Evolutionary conservation across 2,329 filamentous ascomycete genomes (phyloP).

Genomic region (Sordariomycetes sp.): DNA sequence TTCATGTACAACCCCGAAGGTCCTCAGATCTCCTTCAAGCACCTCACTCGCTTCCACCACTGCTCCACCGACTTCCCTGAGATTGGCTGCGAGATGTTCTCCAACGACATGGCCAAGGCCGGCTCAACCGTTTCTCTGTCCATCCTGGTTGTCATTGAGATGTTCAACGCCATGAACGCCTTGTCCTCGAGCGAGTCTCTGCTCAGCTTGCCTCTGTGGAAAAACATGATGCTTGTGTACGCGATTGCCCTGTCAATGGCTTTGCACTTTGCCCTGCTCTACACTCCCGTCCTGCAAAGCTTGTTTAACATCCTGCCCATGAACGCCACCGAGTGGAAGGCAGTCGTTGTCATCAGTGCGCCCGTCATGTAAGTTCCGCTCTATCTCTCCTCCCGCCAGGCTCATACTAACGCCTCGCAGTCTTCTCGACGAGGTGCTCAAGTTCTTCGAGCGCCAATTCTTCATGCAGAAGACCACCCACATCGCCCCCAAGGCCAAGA

Average conservation of each 20-base stretch:
- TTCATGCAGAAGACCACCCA: slow-evolving; percentile 45
- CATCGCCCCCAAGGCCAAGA: slow-evolving; percentile 36
- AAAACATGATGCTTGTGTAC: slow-evolving; percentile 97
- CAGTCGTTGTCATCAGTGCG: slow-evolving; percentile 77
- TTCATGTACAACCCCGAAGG: slow-evolving; percentile 93
- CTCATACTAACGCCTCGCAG: slow-evolving; percentile 30
- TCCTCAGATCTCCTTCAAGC: slow-evolving; percentile 83
- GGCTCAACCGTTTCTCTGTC: slow-evolving; percentile 91
- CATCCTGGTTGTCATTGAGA: slow-evolving; percentile 92
- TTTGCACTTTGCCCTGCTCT: slow-evolving; percentile 88
- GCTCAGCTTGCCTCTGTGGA: slow-evolving; percentile 88
- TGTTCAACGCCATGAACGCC: slow-evolving; percentile 99
- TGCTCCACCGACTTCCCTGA: slow-evolving; percentile 80
- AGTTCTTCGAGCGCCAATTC: slow-evolving; percentile 62
- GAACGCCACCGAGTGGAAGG: slow-evolving; percentile 82
- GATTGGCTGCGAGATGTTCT: slow-evolving; percentile 89
- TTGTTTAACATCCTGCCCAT: slow-evolving; percentile 89
- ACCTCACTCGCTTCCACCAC: slow-evolving; percentile 87
- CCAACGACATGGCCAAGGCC: slow-evolving; percentile 74
- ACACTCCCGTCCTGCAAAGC: slow-evolving; percentile 78
- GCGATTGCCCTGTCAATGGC: slow-evolving; percentile 90
- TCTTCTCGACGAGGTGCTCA: slow-evolving; percentile 76
- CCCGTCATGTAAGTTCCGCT: slow-evolving; percentile 73
- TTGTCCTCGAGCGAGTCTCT: slow-evolving; percentile 92
- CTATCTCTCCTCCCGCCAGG: background rate